phyloP scores from a whole-genome alignment of 768 basidiomycete species.

The Suillus subalutaceus region DNA sequence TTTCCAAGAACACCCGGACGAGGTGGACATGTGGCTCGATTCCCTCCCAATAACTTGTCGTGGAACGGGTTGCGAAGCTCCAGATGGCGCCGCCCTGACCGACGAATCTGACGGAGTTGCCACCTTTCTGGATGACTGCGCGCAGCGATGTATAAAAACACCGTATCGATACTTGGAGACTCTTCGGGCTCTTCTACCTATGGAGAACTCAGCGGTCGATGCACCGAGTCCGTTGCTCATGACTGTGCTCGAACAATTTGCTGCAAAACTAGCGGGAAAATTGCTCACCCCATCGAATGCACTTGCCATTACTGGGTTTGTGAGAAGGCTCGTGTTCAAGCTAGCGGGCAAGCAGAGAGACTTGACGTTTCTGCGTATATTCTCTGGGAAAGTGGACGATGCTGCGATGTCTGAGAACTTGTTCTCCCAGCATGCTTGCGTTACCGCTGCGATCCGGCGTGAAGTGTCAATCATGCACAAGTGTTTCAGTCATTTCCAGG shows the following conservation, averaged over 20 bases:
- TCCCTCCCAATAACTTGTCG: constrained; percentile 54
- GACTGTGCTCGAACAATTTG: constrained; percentile 78
- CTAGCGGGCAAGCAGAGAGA: constrained; percentile 58
- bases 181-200: constrained; percentile 40
- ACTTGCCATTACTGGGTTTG: constrained; percentile 62
- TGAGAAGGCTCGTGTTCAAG: constrained; percentile 62
- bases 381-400: constrained; percentile 40
- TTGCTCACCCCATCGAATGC: constrained; percentile 61
- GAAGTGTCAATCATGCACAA: constrained; percentile 47
- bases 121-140: constrained; percentile 83
- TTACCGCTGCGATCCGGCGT: constrained; percentile 44
- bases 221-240: constrained; percentile 70
- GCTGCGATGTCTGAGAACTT: constrained; percentile 33
- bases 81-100: constrained; percentile 53
- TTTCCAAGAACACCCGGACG: constrained; percentile 76
- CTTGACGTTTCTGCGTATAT: constrained; percentile 39
- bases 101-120: constrained; percentile 62
- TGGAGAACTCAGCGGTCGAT: constrained; percentile 10
- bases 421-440: constrained; percentile 36
- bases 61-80: constrained; percentile 40
- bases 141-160: constrained; percentile 78
- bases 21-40: constrained; percentile 75
- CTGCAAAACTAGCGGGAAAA: constrained; percentile 62
- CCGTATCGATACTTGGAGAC: constrained; percentile 89
- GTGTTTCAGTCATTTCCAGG: constrained; percentile 36